Evolutionary conservation across 257 asterid species (phyloP), one percentile per base, ranked within the genome.

Genomic region (Orobanche coerulescens): DNA sequence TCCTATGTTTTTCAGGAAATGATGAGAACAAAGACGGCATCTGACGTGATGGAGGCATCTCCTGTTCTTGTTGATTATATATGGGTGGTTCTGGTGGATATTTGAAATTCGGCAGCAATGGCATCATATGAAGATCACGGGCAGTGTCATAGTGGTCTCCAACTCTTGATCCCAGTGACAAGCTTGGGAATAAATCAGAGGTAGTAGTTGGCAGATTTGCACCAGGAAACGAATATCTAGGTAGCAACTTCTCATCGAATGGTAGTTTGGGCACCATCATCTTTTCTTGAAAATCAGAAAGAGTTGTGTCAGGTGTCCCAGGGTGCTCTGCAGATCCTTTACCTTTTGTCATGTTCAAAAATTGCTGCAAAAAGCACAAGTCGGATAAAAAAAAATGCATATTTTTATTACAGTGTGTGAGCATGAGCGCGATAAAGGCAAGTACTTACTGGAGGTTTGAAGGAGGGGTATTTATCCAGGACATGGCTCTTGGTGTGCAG

Each of bases 1-100:
- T 85, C 61, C 94, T 71, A 46, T 88, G 97, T 56, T 84, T 86
- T 71, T 87, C 95, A 64, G 94, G 95, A 76, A 89, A 82, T 30
- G 91, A 67, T 14, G 93, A 64, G 69, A 87, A 84, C 5, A 88
- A 14, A 19, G 85, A 64, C 33, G 81, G 75, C 76, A 81, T 70
- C 62, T 79, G 94, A 64, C 77, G 79, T 24, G 82, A 69, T 12
- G 77, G 84, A 72, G 77, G 82, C 75, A 76, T 69, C 68, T 84
- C 89, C 61, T 68, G 83, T 62, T 79, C 90, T 66, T 70, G 94
- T 43, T 57, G 85, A 69, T 64, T 76, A 72, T 79, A 79, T 65
- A 64, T 84, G 50, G 84, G 55, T 13, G 75, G 72, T 43, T 84
- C 92, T 24, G 74, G 79, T 15, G 85, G 82, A 50, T 82, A 80